Percentiles rank a stretch among this genome's conserved stretches.
Conservation (phyloP, 2,329 filamentous ascomycete species). For the Bipolaris oryzae region DNA sequence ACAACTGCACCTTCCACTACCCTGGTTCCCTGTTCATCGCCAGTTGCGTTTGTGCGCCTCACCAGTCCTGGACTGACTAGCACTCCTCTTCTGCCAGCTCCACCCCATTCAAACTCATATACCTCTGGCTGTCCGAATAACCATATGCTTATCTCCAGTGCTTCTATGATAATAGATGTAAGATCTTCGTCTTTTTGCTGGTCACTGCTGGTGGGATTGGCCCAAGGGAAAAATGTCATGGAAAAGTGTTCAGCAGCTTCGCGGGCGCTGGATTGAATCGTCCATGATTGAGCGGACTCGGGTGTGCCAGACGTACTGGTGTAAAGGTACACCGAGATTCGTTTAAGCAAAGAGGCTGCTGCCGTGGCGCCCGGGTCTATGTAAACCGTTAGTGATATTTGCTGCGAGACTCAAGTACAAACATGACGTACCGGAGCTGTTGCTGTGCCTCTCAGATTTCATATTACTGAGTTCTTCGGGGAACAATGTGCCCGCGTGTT, state of each 20-base stretch:
- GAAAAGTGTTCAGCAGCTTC: conserved; percentile 46
- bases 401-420: background rate
- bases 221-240: conserved; percentile 46
- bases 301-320: conserved; percentile 8
- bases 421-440: conserved; percentile 4
- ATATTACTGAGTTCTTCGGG: conserved; percentile 30
- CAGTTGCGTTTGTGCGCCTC: conserved; percentile 13
- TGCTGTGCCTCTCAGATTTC: background rate
- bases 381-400: background rate
- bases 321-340: conserved; percentile 37
- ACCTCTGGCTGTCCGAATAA: conserved; percentile 33
- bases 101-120: conserved; percentile 39
- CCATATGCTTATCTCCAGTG: conserved; percentile 38
- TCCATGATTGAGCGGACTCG: conserved; percentile 7
- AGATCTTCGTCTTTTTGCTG: conserved; percentile 40
- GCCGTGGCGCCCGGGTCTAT: conserved; percentile 16
- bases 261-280: conserved; percentile 28
- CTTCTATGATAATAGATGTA: conserved; percentile 30
- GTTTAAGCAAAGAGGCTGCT: conserved; percentile 35
- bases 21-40: background rate
- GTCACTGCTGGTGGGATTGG: conserved; percentile 35
- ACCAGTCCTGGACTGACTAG: conserved; percentile 32
- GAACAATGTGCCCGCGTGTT: conserved; percentile 27
- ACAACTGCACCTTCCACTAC: conserved; percentile 19
- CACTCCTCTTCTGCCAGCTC: conserved; percentile 27